These are phyloP conservation scores for Solanum hybrid DNA, from an alignment of 305 asterid genomes.

Conservation along the genomic window DNA sequence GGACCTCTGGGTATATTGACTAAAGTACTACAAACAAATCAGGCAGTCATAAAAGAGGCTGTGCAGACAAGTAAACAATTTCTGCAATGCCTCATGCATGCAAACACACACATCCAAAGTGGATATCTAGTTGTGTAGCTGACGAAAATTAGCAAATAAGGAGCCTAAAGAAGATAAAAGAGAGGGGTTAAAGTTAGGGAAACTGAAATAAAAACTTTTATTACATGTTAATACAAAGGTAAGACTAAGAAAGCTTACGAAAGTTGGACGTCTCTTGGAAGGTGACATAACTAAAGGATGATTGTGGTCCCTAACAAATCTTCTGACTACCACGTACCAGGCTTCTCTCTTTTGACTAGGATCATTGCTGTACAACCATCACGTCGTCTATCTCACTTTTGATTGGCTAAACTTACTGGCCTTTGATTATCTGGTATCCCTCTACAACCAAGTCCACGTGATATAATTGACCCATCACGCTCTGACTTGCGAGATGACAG, in stretches of 20 bases:
- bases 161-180: background rate
- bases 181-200: background rate
- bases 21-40: background rate
- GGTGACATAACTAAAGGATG: slow-evolving; percentile 48
- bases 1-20: background rate
- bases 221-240: background rate
- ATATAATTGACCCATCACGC: slow-evolving; percentile 56
- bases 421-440: slow-evolving; percentile 31
- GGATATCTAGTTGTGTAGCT: background rate
- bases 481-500: slow-evolving; percentile 66
- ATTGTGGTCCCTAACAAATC: slow-evolving; percentile 66
- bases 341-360: slow-evolving; percentile 48
- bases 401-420: slow-evolving; percentile 23
- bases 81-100: background rate
- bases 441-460: slow-evolving; percentile 73
- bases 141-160: background rate
- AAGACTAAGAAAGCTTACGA: slow-evolving; percentile 22
- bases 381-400: slow-evolving; percentile 36
- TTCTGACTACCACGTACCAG: slow-evolving; percentile 55
- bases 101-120: background rate
- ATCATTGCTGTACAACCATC: slow-evolving; percentile 63
- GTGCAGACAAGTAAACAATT: background rate
- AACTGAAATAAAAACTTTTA: background rate
- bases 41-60: background rate
- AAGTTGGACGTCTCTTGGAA: slow-evolving; percentile 39